A percentile compares a stretch with the other conserved stretches of the same genome.
Conservation (phyloP, 768 basidiomycete genomes). For the Mycena rosella region DNA sequence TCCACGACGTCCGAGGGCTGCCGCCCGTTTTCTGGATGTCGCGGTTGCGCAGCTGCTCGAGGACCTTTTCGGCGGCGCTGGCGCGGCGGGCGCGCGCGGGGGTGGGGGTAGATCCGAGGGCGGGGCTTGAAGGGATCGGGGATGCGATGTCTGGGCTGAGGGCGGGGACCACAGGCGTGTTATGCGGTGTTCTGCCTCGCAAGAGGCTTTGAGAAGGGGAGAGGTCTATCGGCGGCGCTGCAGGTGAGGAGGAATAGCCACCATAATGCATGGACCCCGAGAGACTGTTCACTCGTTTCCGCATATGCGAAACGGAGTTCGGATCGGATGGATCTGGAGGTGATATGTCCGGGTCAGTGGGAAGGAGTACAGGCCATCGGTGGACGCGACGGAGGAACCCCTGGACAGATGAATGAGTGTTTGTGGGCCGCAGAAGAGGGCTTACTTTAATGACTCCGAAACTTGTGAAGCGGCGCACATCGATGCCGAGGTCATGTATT, state of each 20-base stretch:
- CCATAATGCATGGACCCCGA: slow-evolving; percentile 45
- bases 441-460: slow-evolving; percentile 96
- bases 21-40: slow-evolving; percentile 63
- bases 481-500: slow-evolving; percentile 81
- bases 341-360: slow-evolving; percentile 49
- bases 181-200: slow-evolving; percentile 46
- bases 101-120: slow-evolving; percentile 32
- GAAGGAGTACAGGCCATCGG: slow-evolving; percentile 87
- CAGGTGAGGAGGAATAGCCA: slow-evolving; percentile 39
- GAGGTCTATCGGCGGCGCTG: slow-evolving; percentile 37
- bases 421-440: not conserved
- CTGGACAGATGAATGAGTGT: slow-evolving; percentile 48
- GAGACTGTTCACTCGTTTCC: slow-evolving; percentile 57
- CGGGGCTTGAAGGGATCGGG: slow-evolving; percentile 29
- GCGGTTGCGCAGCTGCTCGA: slow-evolving; percentile 73
- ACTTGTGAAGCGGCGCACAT: slow-evolving; percentile 93
- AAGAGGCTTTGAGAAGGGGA: slow-evolving; percentile 39
- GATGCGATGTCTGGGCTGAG: slow-evolving; percentile 42
- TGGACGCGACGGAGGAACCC: slow-evolving; percentile 95
- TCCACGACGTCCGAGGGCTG: slow-evolving; percentile 57
- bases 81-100: slow-evolving; percentile 59
- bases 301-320: slow-evolving; percentile 41
- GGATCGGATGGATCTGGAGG: slow-evolving; percentile 36
- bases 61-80: slow-evolving; percentile 77
- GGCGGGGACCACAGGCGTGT: slow-evolving; percentile 39